Base-by-base conservation (phyloP, 2,329 filamentous ascomycete genomes). In the Epichloe coenophiala region DNA sequence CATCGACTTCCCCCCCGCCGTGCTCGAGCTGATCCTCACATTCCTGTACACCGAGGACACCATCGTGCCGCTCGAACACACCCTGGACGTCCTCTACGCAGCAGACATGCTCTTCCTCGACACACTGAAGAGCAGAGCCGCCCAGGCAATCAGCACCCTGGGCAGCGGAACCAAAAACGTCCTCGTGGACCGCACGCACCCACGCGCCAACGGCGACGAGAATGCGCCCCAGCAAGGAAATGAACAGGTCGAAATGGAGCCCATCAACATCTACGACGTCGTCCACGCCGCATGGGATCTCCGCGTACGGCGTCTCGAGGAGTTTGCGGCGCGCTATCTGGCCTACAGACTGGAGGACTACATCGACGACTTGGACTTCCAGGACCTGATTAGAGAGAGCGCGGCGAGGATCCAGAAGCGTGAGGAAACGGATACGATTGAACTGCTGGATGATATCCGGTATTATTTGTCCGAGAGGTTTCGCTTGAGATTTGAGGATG, bases 81-180 rank as follows among this genome's bases (percentile, higher is more conserved):
- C 88, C 0, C 80, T 97, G 5, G 91, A 97, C 56, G 79, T 96
- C 2, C 78, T 98, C 5, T 95, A 95, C 63, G 80, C 86, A 0
- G 86, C 93, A 19, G 93, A 98, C 63, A 89, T 95, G 77, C 79
- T 97, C 5, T 84, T 97, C 61, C 84, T 97, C 51, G 91, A 97
- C 57, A 86, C 85, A 60, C 74, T 98, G 42, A 97, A 97, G 68
- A 84, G 80, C 49, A 91, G 91, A 63, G 91, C 91, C 4, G 90
- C 89, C 1, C 76, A 89, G 21, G 80, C 91, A 44, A 95, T 98
- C 61, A 93, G 86, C 60, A 91, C 89, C 0, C 76, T 96, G 1
- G 91, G 90, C 9, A 94, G 86, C 63, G 89, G 85, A 37, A 80
- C 74, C 48, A 73, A 72, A 51, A 76, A 73, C 50, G 70, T 74